Evolutionary conservation across 2,329 filamentous ascomycete species (phyloP), one percentile per base, ranked within the genome.

Genomic region (Colletotrichum liaoningense): DNA sequence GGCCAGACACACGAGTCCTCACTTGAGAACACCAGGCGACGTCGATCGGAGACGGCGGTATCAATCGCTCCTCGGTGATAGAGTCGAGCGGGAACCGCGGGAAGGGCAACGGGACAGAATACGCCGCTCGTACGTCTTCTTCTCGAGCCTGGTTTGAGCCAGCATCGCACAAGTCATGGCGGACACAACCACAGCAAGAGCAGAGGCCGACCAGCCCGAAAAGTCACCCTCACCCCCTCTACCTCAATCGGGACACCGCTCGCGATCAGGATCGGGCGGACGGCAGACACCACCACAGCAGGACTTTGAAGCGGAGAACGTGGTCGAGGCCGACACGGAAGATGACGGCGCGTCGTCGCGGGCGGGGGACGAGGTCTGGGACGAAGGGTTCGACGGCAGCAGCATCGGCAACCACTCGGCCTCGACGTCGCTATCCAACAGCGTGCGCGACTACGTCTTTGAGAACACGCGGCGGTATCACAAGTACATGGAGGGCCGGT

Each of bases 391-490:
- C 55, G 70, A 73, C 26, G 46, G 54, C 19, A 14, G 35, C 11
- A 73, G 67, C 62, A 22, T 24, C 11, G 14, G 46, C 24, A 56
- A 49, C 14, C 26, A 62, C 49, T 73, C 70, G n/a, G 67, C 67
- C 12, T 73, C 67, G 26, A 73, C 67, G 22, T 74, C 70, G 24
- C 28, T 74, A 8, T 69, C 69, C 4, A 54, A 22, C 46, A 73
- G 69, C 62, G 65, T 73, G 49, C 73, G 70, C 49, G 64, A 75
- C 30, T 70, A 73, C 49, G 67, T 73, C 19, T 85, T 84, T 64
- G 83, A 86, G 77, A 85, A 83, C 4, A 80, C 81, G 24, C 73
- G 84, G 46, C 78, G 83, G 1, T 84, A 84, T 57, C 83, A 84
- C 73, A 82, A 81, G 22, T 84, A 84, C 64, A 83, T 83, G 67